phyloP scores from a whole-genome alignment of 306 rosid genomes.

The Lathyrus oleraceus region DNA sequence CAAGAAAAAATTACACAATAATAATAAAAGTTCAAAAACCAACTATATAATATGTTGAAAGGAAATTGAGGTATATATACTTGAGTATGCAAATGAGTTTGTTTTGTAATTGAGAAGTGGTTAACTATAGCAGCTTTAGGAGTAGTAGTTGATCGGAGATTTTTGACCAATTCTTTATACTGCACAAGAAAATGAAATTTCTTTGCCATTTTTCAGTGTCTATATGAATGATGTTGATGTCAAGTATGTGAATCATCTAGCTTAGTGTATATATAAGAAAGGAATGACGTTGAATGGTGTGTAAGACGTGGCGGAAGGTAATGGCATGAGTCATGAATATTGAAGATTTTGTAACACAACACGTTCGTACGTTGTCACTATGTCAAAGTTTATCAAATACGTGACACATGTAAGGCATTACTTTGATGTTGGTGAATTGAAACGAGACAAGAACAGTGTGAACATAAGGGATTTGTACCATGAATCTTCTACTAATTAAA shows the following conservation, averaged over 20 bases:
- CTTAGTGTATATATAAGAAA: neutral
- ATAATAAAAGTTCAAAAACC: too few relatives aligned
- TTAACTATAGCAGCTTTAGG: neutral
- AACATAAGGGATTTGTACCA: neutral
- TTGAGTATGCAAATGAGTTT: constrained; percentile 35
- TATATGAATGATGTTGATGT: neutral
- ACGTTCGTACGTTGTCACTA: constrained; percentile 7
- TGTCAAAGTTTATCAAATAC: neutral
- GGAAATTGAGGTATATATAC: neutral
- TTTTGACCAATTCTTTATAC: constrained; percentile 25
- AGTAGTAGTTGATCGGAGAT: constrained; percentile 24
- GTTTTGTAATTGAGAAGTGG: constrained; percentile 33
- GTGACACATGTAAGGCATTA: constrained; percentile 26
- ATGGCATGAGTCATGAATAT: constrained; percentile 22
- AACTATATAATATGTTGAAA: neutral
- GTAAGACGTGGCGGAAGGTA: constrained; percentile 36
- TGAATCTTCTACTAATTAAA: neutral
- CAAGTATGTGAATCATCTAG: neutral
- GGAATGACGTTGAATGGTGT: neutral
- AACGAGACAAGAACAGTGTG: neutral
- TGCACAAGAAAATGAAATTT: constrained; percentile 30
- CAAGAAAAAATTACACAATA: neutral
- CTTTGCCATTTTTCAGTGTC: constrained; percentile 41
- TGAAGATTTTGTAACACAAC: constrained; percentile 19
- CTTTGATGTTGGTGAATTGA: neutral